Percentiles rank a stretch among this genome's conserved stretches.
Conservation (phyloP, 257 asterid genomes). For the Solanum sparsipilum region DNA sequence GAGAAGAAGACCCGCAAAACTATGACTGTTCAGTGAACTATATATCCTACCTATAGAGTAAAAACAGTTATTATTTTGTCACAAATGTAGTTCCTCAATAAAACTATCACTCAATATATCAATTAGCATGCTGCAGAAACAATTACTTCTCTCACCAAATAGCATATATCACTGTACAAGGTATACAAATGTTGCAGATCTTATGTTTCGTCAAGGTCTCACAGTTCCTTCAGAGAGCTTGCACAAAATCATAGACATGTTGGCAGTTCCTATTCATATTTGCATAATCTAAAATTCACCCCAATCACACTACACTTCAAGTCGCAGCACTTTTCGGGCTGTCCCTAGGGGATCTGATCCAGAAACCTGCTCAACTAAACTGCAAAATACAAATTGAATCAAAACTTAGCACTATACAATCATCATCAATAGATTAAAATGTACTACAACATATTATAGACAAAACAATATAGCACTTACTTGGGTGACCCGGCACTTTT, state of each 20-base stretch:
- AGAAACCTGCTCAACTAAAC: constrained; percentile 2
- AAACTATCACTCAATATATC: not conserved
- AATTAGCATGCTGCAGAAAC: not conserved
- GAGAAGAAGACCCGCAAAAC: not conserved
- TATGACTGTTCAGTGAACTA: not conserved
- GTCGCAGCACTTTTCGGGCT: not conserved
- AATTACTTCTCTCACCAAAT: not conserved
- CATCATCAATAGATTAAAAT: not conserved
- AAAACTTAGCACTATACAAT: not conserved
- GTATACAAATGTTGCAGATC: not conserved
- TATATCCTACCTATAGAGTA: not conserved
- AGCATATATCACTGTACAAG: not conserved
- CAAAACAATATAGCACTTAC: constrained; percentile 9
- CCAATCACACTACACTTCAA: not conserved
- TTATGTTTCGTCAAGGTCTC: not conserved
- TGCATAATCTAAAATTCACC: not conserved
- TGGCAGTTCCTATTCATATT: not conserved
- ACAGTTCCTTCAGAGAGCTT: not conserved
- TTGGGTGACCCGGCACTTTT: constrained; percentile 9
- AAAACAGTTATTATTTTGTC: not conserved
- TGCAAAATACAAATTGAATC: constrained; percentile 6
- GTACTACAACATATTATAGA: not conserved
- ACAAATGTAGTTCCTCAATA: not conserved
- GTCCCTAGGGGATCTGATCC: not conserved
- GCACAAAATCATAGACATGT: not conserved